A percentile compares a stretch with the other conserved stretches of the same genome.
Evolutionary conservation across 23 red algal species (phyloP).

Genomic region (Gracilaria gracilis): DNA sequence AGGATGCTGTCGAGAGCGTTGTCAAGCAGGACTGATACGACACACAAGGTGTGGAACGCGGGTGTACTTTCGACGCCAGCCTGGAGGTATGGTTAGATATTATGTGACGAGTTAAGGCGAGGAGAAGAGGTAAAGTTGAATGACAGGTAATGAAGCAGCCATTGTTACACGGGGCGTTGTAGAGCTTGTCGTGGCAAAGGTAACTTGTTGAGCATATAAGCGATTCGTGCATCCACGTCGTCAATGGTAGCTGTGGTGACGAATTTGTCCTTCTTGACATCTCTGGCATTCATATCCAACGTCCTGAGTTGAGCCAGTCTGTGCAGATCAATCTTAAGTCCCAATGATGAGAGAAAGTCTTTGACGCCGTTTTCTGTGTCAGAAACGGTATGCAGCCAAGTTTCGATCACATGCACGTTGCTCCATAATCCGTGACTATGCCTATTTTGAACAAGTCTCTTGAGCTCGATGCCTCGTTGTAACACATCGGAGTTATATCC

Average conservation of each 20-base stretch:
- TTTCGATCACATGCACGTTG: slow-evolving; percentile 37
- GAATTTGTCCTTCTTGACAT: slow-evolving; percentile 63
- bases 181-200: slow-evolving; percentile 29
- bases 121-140: not conserved
- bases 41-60: not conserved
- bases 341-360: slow-evolving; percentile 43
- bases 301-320: slow-evolving; percentile 42
- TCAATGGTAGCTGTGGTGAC: slow-evolving; percentile 22
- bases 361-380: not conserved
- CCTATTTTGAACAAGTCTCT: not conserved
- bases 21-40: slow-evolving; percentile 26
- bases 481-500: slow-evolving; percentile 63
- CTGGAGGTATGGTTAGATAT: not conserved
- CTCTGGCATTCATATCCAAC: slow-evolving; percentile 42
- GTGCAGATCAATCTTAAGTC: slow-evolving; percentile 30
- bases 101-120: not conserved
- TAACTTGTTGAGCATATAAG: slow-evolving; percentile 26
- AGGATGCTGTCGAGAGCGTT: slow-evolving; percentile 82
- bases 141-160: not conserved
- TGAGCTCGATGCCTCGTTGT: slow-evolving; percentile 35
- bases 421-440: slow-evolving; percentile 18
- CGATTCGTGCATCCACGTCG: slow-evolving; percentile 17
- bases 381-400: slow-evolving; percentile 33
- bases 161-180: not conserved
- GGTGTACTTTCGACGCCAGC: not conserved